Evolutionary conservation across 495 filamentous ascomycete species (phyloP).

Genomic region (Penicillium turbatum): DNA sequence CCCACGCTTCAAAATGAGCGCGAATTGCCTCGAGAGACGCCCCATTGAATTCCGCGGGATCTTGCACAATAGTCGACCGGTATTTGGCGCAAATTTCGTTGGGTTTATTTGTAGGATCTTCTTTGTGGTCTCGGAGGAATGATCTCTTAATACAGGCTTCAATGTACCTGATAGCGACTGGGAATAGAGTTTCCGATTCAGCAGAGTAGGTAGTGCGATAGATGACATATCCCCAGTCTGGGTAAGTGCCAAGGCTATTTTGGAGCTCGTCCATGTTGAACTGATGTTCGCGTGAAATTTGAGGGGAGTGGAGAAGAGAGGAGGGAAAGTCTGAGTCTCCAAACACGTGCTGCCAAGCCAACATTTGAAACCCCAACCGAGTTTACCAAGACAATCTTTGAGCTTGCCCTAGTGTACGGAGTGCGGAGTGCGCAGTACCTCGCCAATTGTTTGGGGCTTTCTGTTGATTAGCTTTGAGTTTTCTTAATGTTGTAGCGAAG

Average conservation of each 20-base stretch:
- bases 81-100: constrained; percentile 8
- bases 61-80: constrained; percentile 9
- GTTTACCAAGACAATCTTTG: too few species aligned
- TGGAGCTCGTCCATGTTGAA: constrained; percentile 9
- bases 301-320: too few species aligned
- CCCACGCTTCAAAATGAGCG: constrained; percentile 14
- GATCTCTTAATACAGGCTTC: constrained; percentile 5
- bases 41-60: constrained; percentile 5
- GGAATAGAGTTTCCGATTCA: constrained; percentile 10
- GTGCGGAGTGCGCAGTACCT: too few species aligned
- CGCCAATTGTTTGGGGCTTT: too few species aligned
- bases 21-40: constrained; percentile 13
- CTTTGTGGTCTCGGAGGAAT: not conserved
- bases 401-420: too few species aligned
- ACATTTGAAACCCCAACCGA: too few species aligned
- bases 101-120: not conserved
- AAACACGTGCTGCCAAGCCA: too few species aligned
- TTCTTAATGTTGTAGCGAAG: too few species aligned
- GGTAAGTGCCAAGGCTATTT: constrained; percentile 2
- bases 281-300: too few species aligned
- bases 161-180: constrained; percentile 8
- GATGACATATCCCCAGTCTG: constrained; percentile 12
- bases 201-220: constrained; percentile 14
- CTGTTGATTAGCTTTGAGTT: too few species aligned
- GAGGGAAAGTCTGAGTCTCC: too few species aligned